Base-by-base conservation (phyloP, 371 early-diverging fungal genomes). In the Mucor indicus region DNA sequence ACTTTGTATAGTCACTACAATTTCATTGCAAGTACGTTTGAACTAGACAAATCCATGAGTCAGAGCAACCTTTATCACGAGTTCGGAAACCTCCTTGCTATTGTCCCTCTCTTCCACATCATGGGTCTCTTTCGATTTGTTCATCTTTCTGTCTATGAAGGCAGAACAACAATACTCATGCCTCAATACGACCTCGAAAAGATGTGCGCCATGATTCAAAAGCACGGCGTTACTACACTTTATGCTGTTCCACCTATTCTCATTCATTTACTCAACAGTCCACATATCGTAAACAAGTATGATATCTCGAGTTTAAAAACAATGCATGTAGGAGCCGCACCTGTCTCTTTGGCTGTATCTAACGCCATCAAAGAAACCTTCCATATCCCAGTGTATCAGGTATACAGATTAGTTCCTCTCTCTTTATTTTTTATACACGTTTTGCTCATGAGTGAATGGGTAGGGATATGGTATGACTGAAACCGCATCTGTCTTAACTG, bases 31-130 rank as follows among this genome's bases (percentile, higher is more conserved):
- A 64, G 62, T 33, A 44, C 41, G 19, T 16, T 44, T 16, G 55
- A 52, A 63, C 20, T 50, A 6, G 17, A 40, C 9, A 13, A 21
- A 12, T 9, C 41, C 3, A 15, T 25, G 1, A 12, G 25, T n/a
- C 2, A 12, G 6, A 35, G 36, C 17, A n/a, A 2, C 12, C 2
- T 13, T 2, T n/a, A 9, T 4, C 11, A 15, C 2, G 33, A 24
- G 16, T 16, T 59, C 62, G 27, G 66, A 66, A 5, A 55, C 69
- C 27, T 77, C 41, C 62, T 87, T n/a, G 90, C 83, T 0, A 75
- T 89, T 38, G 72, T 91, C 38, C 92, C 92, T 1, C 83, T 88
- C 41, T 93, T 79, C 58, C 93, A 93, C 52, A 84, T 89, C 40
- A 87, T 88, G 56, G 91, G 85, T 15, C 66, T 85, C 17, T 50